A percentile compares a stretch with the other conserved stretches of the same genome.
These are phyloP conservation scores for Cytospora piceicola DNA, from an alignment of 2,329 filamentous ascomycete genomes.

Conservation along the genomic window DNA sequence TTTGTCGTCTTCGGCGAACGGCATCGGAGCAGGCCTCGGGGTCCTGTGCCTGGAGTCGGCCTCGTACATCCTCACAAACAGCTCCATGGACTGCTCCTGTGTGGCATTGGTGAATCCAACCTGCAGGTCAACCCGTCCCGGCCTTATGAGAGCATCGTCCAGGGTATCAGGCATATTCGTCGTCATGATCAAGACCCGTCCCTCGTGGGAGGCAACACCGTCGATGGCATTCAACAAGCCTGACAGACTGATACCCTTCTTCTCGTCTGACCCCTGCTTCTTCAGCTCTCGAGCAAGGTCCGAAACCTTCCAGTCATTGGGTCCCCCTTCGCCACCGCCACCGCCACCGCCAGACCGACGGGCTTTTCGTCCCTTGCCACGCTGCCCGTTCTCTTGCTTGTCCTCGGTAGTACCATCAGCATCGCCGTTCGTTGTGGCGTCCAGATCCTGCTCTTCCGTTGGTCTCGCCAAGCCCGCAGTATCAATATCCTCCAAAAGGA, in stretches of 20 bases:
- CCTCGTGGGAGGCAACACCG: slow-evolving; percentile 78
- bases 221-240: slow-evolving; percentile 84
- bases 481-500: slow-evolving; percentile 72
- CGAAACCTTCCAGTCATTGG: slow-evolving; percentile 44
- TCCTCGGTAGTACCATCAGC: slow-evolving; percentile 28
- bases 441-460: slow-evolving; percentile 35
- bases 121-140: slow-evolving; percentile 68
- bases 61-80: slow-evolving; percentile 67
- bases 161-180: slow-evolving; percentile 76
- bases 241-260: slow-evolving; percentile 70
- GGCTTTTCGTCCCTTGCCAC: slow-evolving; percentile 25
- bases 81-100: slow-evolving; percentile 55
- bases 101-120: slow-evolving; percentile 55
- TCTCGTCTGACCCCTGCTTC: slow-evolving; percentile 45
- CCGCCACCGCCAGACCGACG: slow-evolving; percentile 12
- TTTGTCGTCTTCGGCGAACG: background rate
- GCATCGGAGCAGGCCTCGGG: slow-evolving; percentile 9
- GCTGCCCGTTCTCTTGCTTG: slow-evolving; percentile 31
- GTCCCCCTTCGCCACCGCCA: slow-evolving; percentile 25
- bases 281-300: slow-evolving; percentile 50
- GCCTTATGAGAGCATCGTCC: slow-evolving; percentile 73
- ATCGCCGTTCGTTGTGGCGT: slow-evolving; percentile 29
- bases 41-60: slow-evolving; percentile 40
- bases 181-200: slow-evolving; percentile 80
- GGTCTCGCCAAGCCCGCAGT: slow-evolving; percentile 61